Conservation (phyloP, 192 early-diverging fungal species). For the Coemansia javaensis region DNA sequence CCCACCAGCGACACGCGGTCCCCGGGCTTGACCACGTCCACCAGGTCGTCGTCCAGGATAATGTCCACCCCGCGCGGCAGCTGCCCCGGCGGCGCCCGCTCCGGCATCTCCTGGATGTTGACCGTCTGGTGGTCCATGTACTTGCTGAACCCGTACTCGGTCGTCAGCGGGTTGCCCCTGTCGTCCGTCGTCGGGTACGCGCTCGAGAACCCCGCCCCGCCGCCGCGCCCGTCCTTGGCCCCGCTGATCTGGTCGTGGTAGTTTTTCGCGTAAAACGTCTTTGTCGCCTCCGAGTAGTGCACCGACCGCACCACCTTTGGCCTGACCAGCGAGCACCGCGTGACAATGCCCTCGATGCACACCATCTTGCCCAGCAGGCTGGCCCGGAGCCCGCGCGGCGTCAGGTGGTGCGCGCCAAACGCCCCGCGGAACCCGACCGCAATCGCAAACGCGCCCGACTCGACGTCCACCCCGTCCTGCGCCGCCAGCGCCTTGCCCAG, state of each 20-base stretch:
- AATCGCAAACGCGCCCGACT: constrained; percentile 23
- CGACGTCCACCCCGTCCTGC: constrained; percentile 6
- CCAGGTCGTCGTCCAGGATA: constrained; percentile 92
- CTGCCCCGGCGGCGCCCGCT: constrained; percentile 90
- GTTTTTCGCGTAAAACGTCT: constrained; percentile 72
- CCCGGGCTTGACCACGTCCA: constrained; percentile 92
- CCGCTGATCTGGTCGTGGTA: constrained; percentile 88
- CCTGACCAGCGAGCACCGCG: constrained; percentile 92
- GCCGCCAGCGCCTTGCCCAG: constrained; percentile 4
- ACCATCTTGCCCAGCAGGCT: constrained; percentile 79
- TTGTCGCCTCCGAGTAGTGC: constrained; percentile 86
- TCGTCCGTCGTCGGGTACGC: constrained; percentile 95
- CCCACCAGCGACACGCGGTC: constrained; percentile 94
- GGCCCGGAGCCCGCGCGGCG: constrained; percentile 80
- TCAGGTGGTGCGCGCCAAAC: constrained; percentile 85
- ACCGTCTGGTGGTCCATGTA: constrained; percentile 93
- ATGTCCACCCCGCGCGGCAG: constrained; percentile 92
- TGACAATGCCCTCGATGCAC: constrained; percentile 96
- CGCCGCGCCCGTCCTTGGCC: constrained; percentile 33
- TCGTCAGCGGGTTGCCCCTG: constrained; percentile 83
- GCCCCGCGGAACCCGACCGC: constrained; percentile 85
- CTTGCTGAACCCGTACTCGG: constrained; percentile 85
- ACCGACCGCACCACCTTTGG: constrained; percentile 90
- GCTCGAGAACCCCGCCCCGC: constrained; percentile 53
- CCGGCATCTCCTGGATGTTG: constrained; percentile 98